phyloP scores from a whole-genome alignment of 129 eudicot species.

The Ambrosia trifida region DNA sequence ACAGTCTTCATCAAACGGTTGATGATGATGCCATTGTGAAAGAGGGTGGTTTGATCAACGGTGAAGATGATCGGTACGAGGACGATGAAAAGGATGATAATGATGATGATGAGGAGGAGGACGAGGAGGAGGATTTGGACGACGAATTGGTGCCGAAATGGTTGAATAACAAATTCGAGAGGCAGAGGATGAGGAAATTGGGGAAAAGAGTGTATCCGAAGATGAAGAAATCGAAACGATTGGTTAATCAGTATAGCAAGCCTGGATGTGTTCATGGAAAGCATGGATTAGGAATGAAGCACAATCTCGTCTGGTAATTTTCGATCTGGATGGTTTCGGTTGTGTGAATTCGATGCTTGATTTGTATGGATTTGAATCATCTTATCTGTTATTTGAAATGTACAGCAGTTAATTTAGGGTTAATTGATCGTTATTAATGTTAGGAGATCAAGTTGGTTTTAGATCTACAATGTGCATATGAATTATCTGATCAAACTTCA shows the following conservation, averaged over 20 bases:
- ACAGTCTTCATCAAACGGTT: not conserved
- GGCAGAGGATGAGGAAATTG: constrained; percentile 74
- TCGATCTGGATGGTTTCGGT: constrained; percentile 7
- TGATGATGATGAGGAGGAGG: constrained; percentile 40
- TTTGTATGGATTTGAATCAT: constrained; percentile 10
- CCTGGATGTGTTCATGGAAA: constrained; percentile 68
- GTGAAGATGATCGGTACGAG: constrained; percentile 5
- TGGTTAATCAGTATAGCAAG: constrained; percentile 43
- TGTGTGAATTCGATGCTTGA: not conserved
- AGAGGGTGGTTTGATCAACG: constrained; percentile 16
- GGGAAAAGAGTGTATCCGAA: constrained; percentile 67
- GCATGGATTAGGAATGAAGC: constrained; percentile 69
- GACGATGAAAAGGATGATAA: constrained; percentile 30
- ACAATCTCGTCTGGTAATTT: constrained; percentile 28
- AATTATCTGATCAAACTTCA: constrained; percentile 7
- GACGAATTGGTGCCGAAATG: constrained; percentile 69
- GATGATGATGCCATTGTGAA: constrained; percentile 13
- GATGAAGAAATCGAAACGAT: constrained; percentile 48
- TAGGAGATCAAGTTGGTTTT: not conserved
- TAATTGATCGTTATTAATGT: constrained; percentile 10
- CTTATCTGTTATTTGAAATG: constrained; percentile 17
- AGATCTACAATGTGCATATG: constrained; percentile 15
- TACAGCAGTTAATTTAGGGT: constrained; percentile 28
- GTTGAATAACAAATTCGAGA: constrained; percentile 44
- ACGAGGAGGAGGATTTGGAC: constrained; percentile 50